Evolutionary conservation across 805 yeast species (phyloP).

Genomic region (Blastobotrys parvus): DNA sequence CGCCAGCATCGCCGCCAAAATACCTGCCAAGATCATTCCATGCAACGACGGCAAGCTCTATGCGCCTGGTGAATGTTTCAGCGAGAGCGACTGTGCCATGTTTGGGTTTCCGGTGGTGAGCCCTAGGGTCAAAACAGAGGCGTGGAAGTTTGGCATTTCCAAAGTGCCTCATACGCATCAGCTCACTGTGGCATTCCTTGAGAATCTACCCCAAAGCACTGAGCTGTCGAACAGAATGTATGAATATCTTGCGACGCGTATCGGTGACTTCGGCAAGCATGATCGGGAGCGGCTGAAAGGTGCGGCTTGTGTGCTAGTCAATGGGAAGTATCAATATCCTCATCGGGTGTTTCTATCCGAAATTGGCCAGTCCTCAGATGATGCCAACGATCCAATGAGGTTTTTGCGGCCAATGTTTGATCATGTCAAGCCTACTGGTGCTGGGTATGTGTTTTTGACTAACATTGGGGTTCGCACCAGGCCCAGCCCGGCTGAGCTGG

Average conservation of each 20-base stretch:
- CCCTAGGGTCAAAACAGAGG: slow-evolving; percentile 16
- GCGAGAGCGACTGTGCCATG: slow-evolving; percentile 15
- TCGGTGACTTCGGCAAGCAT: slow-evolving; percentile 15
- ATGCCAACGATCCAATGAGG: slow-evolving; percentile 6
- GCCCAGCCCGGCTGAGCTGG: slow-evolving; percentile 28
- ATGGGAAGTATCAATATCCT: slow-evolving; percentile 17
- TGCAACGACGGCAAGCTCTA: slow-evolving; percentile 7
- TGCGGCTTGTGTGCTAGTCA: slow-evolving; percentile 24
- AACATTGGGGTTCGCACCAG: slow-evolving; percentile 27
- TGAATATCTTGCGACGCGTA: slow-evolving; percentile 22
- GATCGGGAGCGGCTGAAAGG: slow-evolving; percentile 16
- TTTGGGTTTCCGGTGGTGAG: slow-evolving; percentile 27
- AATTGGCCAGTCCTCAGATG: slow-evolving; percentile 12
- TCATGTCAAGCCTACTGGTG: slow-evolving; percentile 17
- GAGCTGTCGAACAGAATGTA: slow-evolving; percentile 21
- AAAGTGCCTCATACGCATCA: slow-evolving; percentile 19
- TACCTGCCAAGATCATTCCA: slow-evolving; percentile 16
- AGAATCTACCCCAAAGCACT: slow-evolving; percentile 19
- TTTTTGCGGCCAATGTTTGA: slow-evolving; percentile 22
- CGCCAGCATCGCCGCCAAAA: background rate
- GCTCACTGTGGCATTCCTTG: slow-evolving; percentile 16
- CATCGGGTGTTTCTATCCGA: slow-evolving; percentile 18
- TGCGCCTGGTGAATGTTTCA: slow-evolving; percentile 21
- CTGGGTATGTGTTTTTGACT: slow-evolving; percentile 26
- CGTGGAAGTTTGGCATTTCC: slow-evolving; percentile 26